Conservation (phyloP, 164 flowering plant species). For the Aristolochia fimbriata region DNA sequence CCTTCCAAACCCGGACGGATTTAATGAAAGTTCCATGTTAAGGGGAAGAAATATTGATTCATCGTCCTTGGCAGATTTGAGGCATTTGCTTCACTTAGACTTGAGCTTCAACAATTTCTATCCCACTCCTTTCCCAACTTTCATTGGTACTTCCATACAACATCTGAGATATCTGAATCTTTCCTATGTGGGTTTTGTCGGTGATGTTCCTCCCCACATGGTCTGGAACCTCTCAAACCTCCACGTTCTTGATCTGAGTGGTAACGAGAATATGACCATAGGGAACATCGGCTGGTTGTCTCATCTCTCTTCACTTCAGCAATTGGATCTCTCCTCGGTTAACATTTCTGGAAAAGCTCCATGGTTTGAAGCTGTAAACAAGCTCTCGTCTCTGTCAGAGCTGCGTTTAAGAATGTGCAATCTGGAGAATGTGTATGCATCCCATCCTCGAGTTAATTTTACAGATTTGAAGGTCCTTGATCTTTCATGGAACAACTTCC, state of each 20-base stretch:
- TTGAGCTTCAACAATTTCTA: background rate
- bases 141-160: conserved; percentile 5
- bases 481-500: background rate
- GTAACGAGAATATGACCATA: background rate
- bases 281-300: background rate
- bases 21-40: too few species aligned
- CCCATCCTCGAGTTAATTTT: background rate
- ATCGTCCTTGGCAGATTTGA: background rate
- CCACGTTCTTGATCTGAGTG: background rate
- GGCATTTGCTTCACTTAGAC: conserved; percentile 1
- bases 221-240: conserved; percentile 4
- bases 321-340: background rate
- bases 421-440: background rate
- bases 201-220: background rate
- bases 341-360: background rate
- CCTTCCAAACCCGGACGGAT: background rate
- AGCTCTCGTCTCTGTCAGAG: background rate
- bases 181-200: background rate
- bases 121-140: background rate
- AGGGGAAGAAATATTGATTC: too few species aligned
- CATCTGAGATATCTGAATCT: conserved; percentile 3
- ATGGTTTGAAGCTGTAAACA: background rate
- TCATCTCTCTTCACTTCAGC: background rate
- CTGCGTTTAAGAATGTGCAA: background rate
- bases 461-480: background rate